Base-by-base conservation (phyloP, 2,329 filamentous ascomycete species). In the Beauveria sp. region DNA sequence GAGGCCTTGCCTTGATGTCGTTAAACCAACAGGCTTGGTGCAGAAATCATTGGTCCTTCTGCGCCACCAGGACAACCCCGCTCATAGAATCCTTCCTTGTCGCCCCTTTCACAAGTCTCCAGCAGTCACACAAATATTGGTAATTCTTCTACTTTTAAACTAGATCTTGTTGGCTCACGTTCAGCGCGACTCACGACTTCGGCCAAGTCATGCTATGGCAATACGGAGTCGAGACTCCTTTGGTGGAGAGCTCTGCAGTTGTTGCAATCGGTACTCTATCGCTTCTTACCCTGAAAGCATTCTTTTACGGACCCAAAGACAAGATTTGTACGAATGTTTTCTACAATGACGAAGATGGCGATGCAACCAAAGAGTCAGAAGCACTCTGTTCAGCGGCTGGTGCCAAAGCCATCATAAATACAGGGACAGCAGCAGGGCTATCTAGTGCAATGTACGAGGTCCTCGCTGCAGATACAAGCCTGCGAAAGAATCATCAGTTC, bases 271-370 rank as follows among this genome's bases (percentile, higher is more conserved):
- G 1, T n/a, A 3, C 24, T 5, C 8, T 30, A 9, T 50, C 24
- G 47, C 47, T 50, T 16, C 6, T 30, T 7, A 50, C 47, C 5
- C 14, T 50, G 24, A 28, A 7, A 30, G 1, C 26, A n/a, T 30
- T 18, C 14, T 5, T 16, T 5, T 7, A 16, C 18, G 24, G 5
- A 30, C 3, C 47, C 16, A 14, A n/a, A 12, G 14, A 14, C 24
- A n/a, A 9, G 4, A 4, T 3, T 4, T 1, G 6, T 10, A 2
- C 7, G 1, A 30, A 50, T 5, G 1, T 2, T 1, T 9, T 9
- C 5, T 50, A 50, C 10, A 3, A 5, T 26, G 47, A 50, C 4
- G 12, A 47, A 28, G 41, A 47, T 48, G 41, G 54, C 0, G 54
- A 22, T 18, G 43, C 54, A 3, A 56, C 43, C 14, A 47, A 56